Evolutionary conservation across 1,284 basidiomycete genomes (phyloP).

Genomic region (Waitea zeae): DNA sequence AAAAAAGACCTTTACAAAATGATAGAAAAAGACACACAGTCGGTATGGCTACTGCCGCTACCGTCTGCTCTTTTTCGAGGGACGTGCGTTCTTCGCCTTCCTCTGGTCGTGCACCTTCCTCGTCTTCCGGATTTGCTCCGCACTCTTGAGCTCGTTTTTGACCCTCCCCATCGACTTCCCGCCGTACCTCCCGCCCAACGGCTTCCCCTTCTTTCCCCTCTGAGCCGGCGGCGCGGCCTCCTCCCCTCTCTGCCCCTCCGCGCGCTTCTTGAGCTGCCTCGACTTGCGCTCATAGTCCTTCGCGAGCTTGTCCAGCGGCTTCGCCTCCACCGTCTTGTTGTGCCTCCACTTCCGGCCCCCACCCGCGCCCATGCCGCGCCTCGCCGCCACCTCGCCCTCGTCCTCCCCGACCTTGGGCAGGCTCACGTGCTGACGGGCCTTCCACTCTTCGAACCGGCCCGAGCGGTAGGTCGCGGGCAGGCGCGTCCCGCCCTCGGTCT

Average conservation of each 20-base stretch:
- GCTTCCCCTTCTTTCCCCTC: constrained; percentile 15
- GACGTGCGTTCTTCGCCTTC: constrained; percentile 62
- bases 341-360: constrained; percentile 52
- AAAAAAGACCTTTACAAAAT: no score
- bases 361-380: constrained; percentile 13
- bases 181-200: constrained; percentile 24
- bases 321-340: constrained; percentile 37
- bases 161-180: constrained; percentile 45
- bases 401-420: constrained; percentile 74
- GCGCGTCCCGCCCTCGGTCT: constrained; percentile 81
- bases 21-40: no score
- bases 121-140: constrained; percentile 69
- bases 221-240: constrained; percentile 9
- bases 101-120: constrained; percentile 44
- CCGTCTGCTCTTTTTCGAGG: constrained; percentile 30
- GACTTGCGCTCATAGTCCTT: constrained; percentile 57
- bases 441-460: constrained; percentile 94
- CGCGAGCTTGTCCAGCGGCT: constrained; percentile 54
- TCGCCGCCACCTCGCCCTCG: constrained; percentile 29
- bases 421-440: constrained; percentile 50
- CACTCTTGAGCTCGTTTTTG: constrained; percentile 68
- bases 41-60: no score
- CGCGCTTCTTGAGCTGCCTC: constrained; percentile 41
- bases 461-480: constrained; percentile 90
- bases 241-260: constrained; percentile 10